Evolutionary conservation across 176 grass and related monocot species (phyloP).

Genomic region (Cymbopogon citratus): DNA sequence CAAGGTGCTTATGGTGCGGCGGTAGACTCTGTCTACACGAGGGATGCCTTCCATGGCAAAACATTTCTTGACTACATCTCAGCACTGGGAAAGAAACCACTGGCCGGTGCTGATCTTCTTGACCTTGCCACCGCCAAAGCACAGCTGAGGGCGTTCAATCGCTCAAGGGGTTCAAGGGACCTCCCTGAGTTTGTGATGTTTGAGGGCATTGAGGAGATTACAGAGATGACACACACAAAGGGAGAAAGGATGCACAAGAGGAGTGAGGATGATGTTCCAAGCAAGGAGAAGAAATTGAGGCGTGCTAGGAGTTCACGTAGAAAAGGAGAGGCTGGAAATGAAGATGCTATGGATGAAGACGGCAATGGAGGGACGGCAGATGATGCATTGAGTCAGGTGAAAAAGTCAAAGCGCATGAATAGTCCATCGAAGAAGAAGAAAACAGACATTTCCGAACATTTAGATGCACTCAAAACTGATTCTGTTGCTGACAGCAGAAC

Average conservation of each 20-base stretch:
- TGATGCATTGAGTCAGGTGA: constrained; percentile 17
- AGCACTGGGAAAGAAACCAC: constrained; percentile 44
- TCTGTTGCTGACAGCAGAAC: constrained; percentile 17
- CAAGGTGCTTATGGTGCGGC: constrained; percentile 22
- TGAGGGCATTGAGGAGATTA: constrained; percentile 31
- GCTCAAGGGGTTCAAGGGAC: constrained; percentile 41
- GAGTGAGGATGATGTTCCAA: constrained; percentile 8
- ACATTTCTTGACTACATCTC: constrained; percentile 54
- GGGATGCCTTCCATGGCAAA: constrained; percentile 34
- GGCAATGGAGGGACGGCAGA: not conserved
- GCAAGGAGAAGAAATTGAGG: constrained; percentile 27
- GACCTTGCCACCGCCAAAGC: constrained; percentile 59
- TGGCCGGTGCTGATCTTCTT: constrained; percentile 37
- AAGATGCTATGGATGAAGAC: not conserved
- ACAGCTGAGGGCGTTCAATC: constrained; percentile 68
- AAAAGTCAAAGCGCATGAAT: not conserved
- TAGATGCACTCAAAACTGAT: constrained; percentile 20
- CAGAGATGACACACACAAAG: not conserved
- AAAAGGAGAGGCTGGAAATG: constrained; percentile 8
- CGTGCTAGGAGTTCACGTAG: not conserved
- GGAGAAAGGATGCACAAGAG: constrained; percentile 29
- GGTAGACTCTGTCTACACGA: constrained; percentile 50
- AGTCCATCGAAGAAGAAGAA: constrained; percentile 32
- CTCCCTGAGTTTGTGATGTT: constrained; percentile 53
- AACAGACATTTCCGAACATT: constrained; percentile 6